Evolutionary conservation across 2,329 filamentous ascomycete species (phyloP).

Genomic region (Ophiocordyceps sinensis): DNA sequence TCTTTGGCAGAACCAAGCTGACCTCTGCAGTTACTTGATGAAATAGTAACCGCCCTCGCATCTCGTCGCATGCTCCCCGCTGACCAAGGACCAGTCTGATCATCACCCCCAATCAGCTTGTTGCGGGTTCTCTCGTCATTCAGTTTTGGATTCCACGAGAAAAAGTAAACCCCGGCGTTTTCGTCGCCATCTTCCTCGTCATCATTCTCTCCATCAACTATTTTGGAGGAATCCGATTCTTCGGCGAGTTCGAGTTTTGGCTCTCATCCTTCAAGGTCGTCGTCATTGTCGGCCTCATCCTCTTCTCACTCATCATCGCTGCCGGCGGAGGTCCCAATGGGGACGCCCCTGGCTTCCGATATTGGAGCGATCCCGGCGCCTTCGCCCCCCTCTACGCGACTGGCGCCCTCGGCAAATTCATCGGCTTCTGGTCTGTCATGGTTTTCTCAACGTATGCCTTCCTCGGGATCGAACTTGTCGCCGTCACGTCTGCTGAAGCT

Average conservation of each 20-base stretch:
- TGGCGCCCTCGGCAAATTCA: slow-evolving; percentile 32
- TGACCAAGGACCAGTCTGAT: no score
- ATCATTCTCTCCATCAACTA: slow-evolving; percentile 47
- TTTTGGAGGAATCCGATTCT: slow-evolving; percentile 49
- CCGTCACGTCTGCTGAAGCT: slow-evolving; percentile 65
- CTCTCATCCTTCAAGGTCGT: slow-evolving; percentile 53
- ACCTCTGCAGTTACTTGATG: no score
- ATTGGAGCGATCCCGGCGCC: slow-evolving; percentile 47
- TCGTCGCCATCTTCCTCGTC: slow-evolving; percentile 57
- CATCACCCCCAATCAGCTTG: slow-evolving; percentile 83
- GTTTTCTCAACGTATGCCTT: no score
- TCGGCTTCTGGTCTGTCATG: slow-evolving; percentile 55
- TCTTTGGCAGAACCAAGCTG: no score
- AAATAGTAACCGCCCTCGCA: no score
- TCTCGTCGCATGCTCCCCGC: no score
- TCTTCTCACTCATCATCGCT: slow-evolving; percentile 49
- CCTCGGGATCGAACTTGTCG: no score
- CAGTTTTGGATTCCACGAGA: slow-evolving; percentile 58
- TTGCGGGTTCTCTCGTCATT: slow-evolving; percentile 65
- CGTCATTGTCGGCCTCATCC: slow-evolving; percentile 50
- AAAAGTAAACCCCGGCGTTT: slow-evolving; percentile 61
- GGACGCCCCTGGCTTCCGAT: slow-evolving; percentile 49
- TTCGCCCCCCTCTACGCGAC: slow-evolving; percentile 16
- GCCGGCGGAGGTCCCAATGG: slow-evolving; percentile 50
- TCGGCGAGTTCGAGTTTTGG: slow-evolving; percentile 52